These are phyloP conservation scores for Aspergillus texensis DNA, from an alignment of 2,329 filamentous ascomycete genomes.

Conservation along the genomic window DNA sequence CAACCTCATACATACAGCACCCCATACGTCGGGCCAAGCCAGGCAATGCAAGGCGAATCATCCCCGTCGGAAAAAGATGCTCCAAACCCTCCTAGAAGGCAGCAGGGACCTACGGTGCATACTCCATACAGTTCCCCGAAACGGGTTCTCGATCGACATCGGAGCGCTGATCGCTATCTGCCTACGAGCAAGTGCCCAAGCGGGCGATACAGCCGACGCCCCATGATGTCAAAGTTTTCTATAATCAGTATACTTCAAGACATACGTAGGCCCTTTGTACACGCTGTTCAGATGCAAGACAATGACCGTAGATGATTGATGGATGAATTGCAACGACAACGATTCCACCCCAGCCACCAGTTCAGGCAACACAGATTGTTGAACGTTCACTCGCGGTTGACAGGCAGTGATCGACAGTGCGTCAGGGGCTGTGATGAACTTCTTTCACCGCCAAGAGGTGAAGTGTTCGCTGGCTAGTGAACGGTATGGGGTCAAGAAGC, in stretches of 20 bases:
- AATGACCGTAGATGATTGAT: background rate
- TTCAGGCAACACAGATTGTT: background rate
- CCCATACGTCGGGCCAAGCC: background rate
- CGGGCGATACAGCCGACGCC: background rate
- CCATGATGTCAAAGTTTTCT: background rate
- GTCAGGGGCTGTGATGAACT: conserved; percentile 8
- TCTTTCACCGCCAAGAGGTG: conserved; percentile 5
- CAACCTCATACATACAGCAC: background rate
- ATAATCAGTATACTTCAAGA: background rate
- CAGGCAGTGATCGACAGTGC: conserved; percentile 10
- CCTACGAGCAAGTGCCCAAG: background rate
- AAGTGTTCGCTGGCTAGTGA: background rate
- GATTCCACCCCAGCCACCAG: background rate
- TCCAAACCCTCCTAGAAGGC: background rate
- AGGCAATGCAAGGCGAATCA: background rate
- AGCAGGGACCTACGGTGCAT: background rate
- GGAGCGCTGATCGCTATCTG: conserved; percentile 1
- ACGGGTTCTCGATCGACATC: background rate
- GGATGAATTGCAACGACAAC: background rate
- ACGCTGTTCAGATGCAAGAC: background rate
- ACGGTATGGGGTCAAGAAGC: too few relatives aligned
- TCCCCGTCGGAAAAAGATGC: background rate
- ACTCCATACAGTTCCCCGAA: conserved; percentile 1
- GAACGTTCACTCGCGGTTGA: background rate
- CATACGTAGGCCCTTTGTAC: background rate